phyloP scores from a whole-genome alignment of 192 early-diverging fungal genomes.

The Jimgerdemannia lactiflua region DNA sequence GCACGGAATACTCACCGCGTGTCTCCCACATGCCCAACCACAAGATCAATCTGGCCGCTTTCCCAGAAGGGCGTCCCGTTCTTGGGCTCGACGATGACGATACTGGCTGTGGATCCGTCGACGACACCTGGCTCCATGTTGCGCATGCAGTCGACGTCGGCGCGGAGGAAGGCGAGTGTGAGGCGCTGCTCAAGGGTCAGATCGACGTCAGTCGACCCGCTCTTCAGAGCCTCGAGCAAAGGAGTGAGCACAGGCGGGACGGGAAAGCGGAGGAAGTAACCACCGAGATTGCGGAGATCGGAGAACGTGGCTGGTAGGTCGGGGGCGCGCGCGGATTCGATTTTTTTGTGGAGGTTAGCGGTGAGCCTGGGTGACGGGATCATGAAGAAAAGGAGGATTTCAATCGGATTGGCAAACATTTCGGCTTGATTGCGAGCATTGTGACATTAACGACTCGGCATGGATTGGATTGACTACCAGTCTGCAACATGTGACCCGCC shows the following conservation, averaged over 20 bases:
- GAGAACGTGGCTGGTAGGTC: conserved; percentile 36
- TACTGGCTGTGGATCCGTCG: conserved; percentile 68
- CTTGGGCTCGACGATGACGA: conserved; percentile 59
- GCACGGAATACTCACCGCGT: conserved; percentile 31
- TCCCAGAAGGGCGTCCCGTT: conserved; percentile 69
- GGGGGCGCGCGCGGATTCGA: conserved; percentile 36
- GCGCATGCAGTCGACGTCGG: conserved; percentile 47
- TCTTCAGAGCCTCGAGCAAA: conserved; percentile 5
- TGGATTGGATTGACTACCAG: conserved; percentile 13
- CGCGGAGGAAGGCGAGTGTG: conserved; percentile 59
- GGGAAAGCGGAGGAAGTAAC: conserved; percentile 44
- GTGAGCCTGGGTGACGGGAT: conserved; percentile 23
- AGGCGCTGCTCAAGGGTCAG: conserved; percentile 70
- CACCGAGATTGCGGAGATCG: conserved; percentile 37
- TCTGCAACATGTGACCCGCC: conserved; percentile 31
- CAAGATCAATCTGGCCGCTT: conserved; percentile 53
- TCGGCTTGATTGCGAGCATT: background rate
- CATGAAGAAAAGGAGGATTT: background rate
- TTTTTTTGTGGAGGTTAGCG: conserved; percentile 43
- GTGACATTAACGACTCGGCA: background rate
- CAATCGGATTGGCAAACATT: background rate
- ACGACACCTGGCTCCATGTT: conserved; percentile 18
- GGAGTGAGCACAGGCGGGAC: conserved; percentile 19
- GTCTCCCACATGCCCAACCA: conserved; percentile 71
- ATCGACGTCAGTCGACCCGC: background rate